These are phyloP conservation scores for Microdochium trichocladiopsis DNA, from an alignment of 2,329 filamentous ascomycete genomes.

Conservation along the genomic window DNA sequence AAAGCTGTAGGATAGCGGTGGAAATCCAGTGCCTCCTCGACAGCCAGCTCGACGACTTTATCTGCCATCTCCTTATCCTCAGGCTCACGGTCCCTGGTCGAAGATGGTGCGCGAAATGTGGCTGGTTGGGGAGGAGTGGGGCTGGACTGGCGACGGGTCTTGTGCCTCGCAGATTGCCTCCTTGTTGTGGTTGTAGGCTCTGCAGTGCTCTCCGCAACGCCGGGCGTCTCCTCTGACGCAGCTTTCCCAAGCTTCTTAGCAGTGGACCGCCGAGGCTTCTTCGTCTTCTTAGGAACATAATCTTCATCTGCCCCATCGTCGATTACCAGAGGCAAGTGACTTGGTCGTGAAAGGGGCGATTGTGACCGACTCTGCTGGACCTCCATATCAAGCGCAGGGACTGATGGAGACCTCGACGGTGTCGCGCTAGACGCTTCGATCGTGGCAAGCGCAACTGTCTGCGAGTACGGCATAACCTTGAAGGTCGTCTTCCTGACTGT, in stretches of 20 bases:
- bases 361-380: conserved; percentile 11
- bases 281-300: conserved; percentile 31
- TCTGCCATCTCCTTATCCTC: conserved; percentile 38
- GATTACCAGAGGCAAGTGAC: conserved; percentile 2
- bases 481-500: neutral
- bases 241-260: neutral
- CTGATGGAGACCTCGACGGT: neutral
- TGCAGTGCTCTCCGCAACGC: neutral
- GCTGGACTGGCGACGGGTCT: conserved; percentile 8
- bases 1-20: conserved; percentile 55
- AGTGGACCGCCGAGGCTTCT: conserved; percentile 10
- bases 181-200: neutral
- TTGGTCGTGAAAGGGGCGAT: conserved; percentile 2
- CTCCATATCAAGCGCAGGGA: conserved; percentile 9
- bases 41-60: conserved; percentile 48
- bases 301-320: conserved; percentile 34
- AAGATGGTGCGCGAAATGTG: conserved; percentile 11
- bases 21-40: conserved; percentile 49
- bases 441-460: neutral
- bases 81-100: conserved; percentile 11
- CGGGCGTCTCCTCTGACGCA: neutral
- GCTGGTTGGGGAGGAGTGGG: conserved; percentile 3
- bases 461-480: neutral
- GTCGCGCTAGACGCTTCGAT: neutral
- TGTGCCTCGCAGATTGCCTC: neutral